Evolutionary conservation across 2,329 filamentous ascomycete genomes (phyloP), one percentile per base, ranked within the genome.

Genomic region (Penicillium sp.): DNA sequence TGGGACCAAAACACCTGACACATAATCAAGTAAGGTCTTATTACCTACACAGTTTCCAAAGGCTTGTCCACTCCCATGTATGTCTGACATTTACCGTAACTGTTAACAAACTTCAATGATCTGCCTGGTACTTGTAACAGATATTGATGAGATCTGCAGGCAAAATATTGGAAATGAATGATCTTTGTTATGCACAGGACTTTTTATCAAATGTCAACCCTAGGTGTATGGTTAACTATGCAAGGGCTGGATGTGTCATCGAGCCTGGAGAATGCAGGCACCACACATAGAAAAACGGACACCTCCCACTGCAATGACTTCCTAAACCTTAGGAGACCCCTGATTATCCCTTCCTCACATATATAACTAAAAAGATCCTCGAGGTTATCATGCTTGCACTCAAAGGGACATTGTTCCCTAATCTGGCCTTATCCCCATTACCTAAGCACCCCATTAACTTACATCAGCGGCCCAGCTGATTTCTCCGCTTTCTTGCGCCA

Each of bases 401-500:
- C 10, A 11, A 19, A 13, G 26, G 21, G 27, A 21, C 33, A 35
- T 42, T 29, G 19, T 21, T 49, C 29, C 53, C 53, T n/a, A 33
- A 50, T 44, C 27, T 27, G 45, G 33, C 24, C 26, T 11, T 19
- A n/a, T 37, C 46, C 27, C 29, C 21, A 35, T 50, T 50, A 46
- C 37, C 37, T 50, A 50, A 51, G 33, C 52, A 45, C 19, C 5
- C 9, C 22, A 37, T 42, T 52, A n/a, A n/a, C n/a, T n/a, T n/a
- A 35, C 48, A 45, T 55, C 47, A 48, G 47, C 53, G 47, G 33
- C 43, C 43, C 54, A 47, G 42, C 42, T 56, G 48, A 52, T 52
- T 56, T 52, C 54, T 59, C 55, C 50, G 55, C 51, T 57, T 57
- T 49, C 19, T 55, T n/a, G 47, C 51, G 39, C 54, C 29, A 52